Evolutionary conservation across 2,329 filamentous ascomycete genomes (phyloP).

Genomic region (Byssoonygena ceratinophila): DNA sequence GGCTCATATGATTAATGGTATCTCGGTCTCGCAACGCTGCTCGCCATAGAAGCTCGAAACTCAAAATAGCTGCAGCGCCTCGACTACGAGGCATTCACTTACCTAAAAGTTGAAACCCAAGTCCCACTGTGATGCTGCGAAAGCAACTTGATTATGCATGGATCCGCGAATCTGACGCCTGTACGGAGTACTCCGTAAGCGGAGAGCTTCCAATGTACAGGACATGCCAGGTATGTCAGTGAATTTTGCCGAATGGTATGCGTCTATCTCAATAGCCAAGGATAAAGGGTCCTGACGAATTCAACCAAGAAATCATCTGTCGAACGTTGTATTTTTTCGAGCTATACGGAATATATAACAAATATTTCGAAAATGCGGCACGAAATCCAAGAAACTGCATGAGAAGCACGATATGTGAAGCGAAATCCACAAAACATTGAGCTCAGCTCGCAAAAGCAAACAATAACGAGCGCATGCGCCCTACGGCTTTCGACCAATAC

Average conservation of each 20-base stretch:
- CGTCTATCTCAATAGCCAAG: not conserved
- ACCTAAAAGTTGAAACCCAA: too few species aligned
- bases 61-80: not conserved
- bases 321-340: not conserved
- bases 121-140: not conserved
- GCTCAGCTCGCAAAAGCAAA: not conserved
- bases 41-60: too few species aligned
- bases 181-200: not conserved
- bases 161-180: not conserved
- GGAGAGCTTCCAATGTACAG: not conserved
- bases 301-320: too few species aligned
- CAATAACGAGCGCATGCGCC: not conserved
- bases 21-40: too few species aligned
- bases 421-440: not conserved
- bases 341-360: constrained; percentile 3
- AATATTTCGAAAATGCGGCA: not conserved
- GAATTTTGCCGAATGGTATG: not conserved
- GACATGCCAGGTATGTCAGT: not conserved
- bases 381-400: not conserved
- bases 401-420: not conserved
- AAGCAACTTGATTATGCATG: not conserved
- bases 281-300: too few species aligned
- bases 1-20: not conserved
- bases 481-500: constrained; percentile 33
- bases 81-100: too few species aligned